Evolutionary conservation across 2,329 filamentous ascomycete species (phyloP).

Genomic region (Clarireedia sp.): DNA sequence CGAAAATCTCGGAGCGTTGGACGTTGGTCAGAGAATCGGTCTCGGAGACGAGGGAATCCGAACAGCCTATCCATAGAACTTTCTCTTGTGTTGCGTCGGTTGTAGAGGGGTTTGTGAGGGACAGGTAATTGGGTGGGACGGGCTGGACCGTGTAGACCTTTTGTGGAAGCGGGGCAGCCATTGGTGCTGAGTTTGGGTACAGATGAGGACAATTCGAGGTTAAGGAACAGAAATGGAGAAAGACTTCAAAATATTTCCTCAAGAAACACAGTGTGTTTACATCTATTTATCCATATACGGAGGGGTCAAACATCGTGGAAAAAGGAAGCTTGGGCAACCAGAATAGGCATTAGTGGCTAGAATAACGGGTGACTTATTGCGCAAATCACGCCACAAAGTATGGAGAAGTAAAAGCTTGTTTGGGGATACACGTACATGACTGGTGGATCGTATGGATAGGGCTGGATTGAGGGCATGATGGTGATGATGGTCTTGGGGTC

Average conservation of each 20-base stretch:
- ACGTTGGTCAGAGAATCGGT: constrained; percentile 50
- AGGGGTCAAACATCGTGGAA: not conserved
- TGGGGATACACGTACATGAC: not conserved
- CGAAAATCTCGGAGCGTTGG: constrained; percentile 59
- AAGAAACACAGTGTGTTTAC: too few relatives aligned
- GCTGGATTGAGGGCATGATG: not conserved
- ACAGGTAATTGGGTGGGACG: not conserved
- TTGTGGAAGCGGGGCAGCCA: constrained; percentile 4
- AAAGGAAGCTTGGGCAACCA: not conserved
- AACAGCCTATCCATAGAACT: constrained; percentile 62
- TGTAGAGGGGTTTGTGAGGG: not conserved
- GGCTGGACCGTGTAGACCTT: not conserved
- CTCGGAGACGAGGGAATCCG: constrained; percentile 58
- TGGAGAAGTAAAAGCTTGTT: constrained; percentile 1
- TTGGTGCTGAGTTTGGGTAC: not conserved
- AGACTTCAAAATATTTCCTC: too few relatives aligned
- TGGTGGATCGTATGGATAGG: not conserved
- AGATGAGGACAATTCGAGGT: not conserved
- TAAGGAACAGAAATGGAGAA: not conserved
- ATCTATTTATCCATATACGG: too few relatives aligned
- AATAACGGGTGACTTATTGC: constrained; percentile 4
- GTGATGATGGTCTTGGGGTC: not conserved
- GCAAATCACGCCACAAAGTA: constrained; percentile 11
- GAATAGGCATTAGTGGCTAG: not conserved
- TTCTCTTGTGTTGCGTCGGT: constrained; percentile 30